Evolutionary conservation across 116 monocot genomes (phyloP).

Genomic region (Dioscorea cayenensis): DNA sequence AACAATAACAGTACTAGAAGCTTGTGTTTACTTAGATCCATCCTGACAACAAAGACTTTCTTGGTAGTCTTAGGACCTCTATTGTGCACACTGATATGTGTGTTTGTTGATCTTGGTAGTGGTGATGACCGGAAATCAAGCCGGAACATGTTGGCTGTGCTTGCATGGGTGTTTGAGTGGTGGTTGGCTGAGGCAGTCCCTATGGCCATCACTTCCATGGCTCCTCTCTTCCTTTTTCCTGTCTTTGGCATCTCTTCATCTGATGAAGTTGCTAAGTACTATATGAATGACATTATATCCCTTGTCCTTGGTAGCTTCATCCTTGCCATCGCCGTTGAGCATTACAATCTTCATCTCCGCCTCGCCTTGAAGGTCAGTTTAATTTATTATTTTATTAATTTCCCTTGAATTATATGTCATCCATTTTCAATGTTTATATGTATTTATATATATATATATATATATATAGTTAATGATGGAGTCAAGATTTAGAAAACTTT

Average conservation of each 20-base stretch:
- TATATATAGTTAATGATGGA: no score
- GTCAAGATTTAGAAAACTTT: no score
- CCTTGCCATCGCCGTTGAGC: constrained; percentile 77
- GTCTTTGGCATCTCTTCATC: constrained; percentile 48
- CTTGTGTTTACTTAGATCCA: not conserved
- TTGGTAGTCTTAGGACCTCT: constrained; percentile 45
- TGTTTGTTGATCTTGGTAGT: constrained; percentile 32
- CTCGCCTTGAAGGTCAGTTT: constrained; percentile 59
- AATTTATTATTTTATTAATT: not conserved
- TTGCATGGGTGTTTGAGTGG: constrained; percentile 74
- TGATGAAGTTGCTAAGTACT: constrained; percentile 57
- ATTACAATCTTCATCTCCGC: constrained; percentile 77
- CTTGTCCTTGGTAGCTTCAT: constrained; percentile 93
- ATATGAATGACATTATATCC: constrained; percentile 80
- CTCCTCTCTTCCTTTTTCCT: constrained; percentile 83
- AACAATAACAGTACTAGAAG: not conserved
- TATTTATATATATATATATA: no score
- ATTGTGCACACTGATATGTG: constrained; percentile 32
- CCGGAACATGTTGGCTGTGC: constrained; percentile 63
- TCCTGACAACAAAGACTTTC: constrained; percentile 24
- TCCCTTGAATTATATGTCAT: not conserved
- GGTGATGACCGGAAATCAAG: constrained; percentile 13
- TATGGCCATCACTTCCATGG: constrained; percentile 73
- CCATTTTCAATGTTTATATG: not conserved
- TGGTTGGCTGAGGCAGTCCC: constrained; percentile 78